Conservation (phyloP, 805 yeast species). For the Metschnikowia hibisci region DNA sequence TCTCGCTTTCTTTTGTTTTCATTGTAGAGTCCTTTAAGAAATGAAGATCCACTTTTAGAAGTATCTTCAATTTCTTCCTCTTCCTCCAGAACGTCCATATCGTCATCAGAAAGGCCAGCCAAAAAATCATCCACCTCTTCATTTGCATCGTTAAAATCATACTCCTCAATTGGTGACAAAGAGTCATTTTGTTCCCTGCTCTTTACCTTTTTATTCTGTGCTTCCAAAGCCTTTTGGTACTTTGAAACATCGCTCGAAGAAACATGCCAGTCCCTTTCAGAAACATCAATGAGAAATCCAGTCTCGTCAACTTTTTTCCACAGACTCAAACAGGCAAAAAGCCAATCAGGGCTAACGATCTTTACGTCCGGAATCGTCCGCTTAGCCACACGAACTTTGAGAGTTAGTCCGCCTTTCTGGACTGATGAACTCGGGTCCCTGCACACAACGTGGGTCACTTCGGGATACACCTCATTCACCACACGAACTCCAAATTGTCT, state of each 20-base stretch:
- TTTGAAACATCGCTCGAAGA: conserved; percentile 43
- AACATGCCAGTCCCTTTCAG: conserved; percentile 42
- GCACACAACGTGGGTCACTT: conserved; percentile 86
- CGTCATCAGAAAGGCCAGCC: conserved; percentile 41
- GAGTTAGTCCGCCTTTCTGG: conserved; percentile 47
- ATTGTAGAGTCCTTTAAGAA: conserved; percentile 25
- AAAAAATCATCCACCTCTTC: conserved; percentile 47
- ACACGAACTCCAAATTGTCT: conserved; percentile 87
- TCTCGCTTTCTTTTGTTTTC: conserved; percentile 17
- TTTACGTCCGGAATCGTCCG: conserved; percentile 57
- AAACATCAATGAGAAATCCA: conserved; percentile 50
- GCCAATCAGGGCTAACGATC: conserved; percentile 90
- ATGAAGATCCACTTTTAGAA: conserved; percentile 17
- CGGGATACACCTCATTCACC: conserved; percentile 60
- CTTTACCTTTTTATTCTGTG: conserved; percentile 16
- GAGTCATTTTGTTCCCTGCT: conserved; percentile 23
- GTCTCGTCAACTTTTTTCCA: conserved; percentile 72
- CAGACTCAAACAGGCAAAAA: conserved; percentile 74
- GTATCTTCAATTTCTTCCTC: conserved; percentile 23
- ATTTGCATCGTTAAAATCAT: conserved; percentile 40
- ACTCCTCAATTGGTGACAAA: conserved; percentile 29
- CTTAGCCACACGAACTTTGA: conserved; percentile 78
- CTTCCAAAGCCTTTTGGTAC: conserved; percentile 33
- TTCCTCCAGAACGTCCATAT: conserved; percentile 25
- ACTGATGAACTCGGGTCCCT: conserved; percentile 52